Percentiles rank a stretch among this genome's conserved stretches.
These are phyloP conservation scores for Diaporthe humulicola DNA, from an alignment of 2,329 filamentous ascomycete genomes.

Conservation along the genomic window DNA sequence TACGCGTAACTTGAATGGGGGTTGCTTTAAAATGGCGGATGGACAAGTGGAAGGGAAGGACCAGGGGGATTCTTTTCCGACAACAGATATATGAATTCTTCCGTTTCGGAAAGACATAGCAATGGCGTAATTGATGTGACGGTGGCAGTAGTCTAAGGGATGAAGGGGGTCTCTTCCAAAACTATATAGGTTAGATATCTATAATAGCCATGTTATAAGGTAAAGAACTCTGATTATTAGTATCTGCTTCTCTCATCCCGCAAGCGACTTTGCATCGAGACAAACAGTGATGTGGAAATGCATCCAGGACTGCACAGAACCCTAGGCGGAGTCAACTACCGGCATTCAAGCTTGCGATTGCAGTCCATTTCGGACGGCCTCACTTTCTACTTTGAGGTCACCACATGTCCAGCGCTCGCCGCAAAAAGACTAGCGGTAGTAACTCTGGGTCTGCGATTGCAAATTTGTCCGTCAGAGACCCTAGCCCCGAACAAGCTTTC, in stretches of 20 bases:
- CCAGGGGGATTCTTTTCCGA: not conserved
- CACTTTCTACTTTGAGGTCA: not conserved
- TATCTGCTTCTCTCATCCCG: not conserved
- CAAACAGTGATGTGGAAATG: not conserved
- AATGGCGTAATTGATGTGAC: not conserved
- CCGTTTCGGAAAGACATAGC: not conserved
- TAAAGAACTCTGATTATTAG: not conserved
- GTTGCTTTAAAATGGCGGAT: not conserved
- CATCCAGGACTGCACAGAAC: not conserved
- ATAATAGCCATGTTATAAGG: not conserved
- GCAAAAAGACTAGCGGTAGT: not conserved
- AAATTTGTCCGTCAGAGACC: not conserved
- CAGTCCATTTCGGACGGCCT: not conserved
- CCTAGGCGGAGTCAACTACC: not conserved
- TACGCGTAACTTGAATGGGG: not conserved
- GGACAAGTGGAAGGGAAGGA: not conserved
- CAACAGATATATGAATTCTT: constrained; percentile 13
- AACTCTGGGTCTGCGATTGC: not conserved
- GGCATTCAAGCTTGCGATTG: not conserved
- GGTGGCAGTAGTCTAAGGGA: not conserved
- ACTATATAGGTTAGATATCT: not conserved
- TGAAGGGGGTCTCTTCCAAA: not conserved
- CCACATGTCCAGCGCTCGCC: not conserved
- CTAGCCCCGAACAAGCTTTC: not conserved
- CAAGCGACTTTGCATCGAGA: not conserved